Base-by-base conservation (phyloP, 2,329 filamentous ascomycete species). In the Hymenotorrendiella dingleyae region DNA sequence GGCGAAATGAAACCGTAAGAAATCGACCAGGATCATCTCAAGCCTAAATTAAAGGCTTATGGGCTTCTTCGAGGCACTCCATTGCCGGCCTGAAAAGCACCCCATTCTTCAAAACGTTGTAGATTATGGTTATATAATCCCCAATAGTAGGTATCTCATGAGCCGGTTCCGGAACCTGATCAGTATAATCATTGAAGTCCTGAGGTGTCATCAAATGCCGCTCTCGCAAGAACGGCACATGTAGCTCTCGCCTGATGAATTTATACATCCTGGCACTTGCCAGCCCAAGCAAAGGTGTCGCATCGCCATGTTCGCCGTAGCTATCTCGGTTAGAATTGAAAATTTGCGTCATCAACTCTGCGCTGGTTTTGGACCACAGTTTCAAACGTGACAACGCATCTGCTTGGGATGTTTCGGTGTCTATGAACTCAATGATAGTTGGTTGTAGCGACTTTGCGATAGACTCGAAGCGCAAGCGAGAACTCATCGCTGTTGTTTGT, bases 221-320 rank as follows among this genome's bases (percentile, higher is more conserved):
- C 11, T 21, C 19, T 8, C 28, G 22, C 14, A 44, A 23, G 17
- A 48, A 48, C 36, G 43, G 46, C 7, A 48, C 36, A 6, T 36
- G 14, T 7, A 48, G 21, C 6, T 34, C 20, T 11, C 23, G 10
- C 12, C 46, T 27, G 11, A 48, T 24, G 19, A 45, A 48, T 12
- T 10, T 12, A 32, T 55, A 54, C 36, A 54, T 48, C 3, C 21
- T 32, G 26, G 40, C 49, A 22, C 48, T 47, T 7, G 47, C 45
- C 16, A 27, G 21, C 1, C 49, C 49, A 0, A 55, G 43, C 32
- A 43, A 47, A 7, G 36, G 22, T 11, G 26, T 42, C 10, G 49
- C 45, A 24, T 47, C 46, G 2, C 39, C 43, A 24, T 47, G 30
- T 3, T 12, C 29, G 7, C 47, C 29, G 17, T 53, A 53, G 4